phyloP scores from a whole-genome alignment of 1,284 basidiomycete genomes.

The Puccinia novopanici region DNA sequence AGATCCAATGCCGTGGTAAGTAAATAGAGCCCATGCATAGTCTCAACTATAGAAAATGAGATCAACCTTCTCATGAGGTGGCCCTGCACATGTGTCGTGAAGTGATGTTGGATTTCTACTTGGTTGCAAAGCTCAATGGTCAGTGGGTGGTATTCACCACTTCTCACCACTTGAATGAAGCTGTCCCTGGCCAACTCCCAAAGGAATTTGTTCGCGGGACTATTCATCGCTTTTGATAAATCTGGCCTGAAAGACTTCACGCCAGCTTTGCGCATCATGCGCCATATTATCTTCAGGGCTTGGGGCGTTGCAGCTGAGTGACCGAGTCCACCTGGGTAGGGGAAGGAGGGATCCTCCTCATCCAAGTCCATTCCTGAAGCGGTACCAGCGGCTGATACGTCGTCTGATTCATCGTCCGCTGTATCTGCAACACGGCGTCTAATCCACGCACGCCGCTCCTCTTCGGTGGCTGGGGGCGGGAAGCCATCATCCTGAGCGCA shows the following conservation, averaged over 20 bases:
- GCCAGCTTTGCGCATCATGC: too few species aligned
- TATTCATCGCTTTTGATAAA: too few species aligned
- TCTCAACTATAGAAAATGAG: background rate
- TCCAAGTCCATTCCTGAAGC: background rate
- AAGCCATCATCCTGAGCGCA: background rate
- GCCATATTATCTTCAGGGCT: too few species aligned
- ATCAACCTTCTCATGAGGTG: background rate
- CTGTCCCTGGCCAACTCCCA: too few species aligned
- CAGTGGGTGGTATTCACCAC: slow-evolving; percentile 12
- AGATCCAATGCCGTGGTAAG: background rate
- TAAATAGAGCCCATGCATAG: background rate
- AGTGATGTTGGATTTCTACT: background rate
- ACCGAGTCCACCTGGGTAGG: too few species aligned
- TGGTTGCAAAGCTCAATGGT: background rate
- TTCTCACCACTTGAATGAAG: slow-evolving; percentile 6
- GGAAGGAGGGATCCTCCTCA: background rate
- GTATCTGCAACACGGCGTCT: background rate
- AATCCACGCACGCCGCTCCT: slow-evolving; percentile 5
- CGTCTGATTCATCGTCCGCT: background rate
- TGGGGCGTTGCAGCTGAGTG: too few species aligned
- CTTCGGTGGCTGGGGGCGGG: slow-evolving; percentile 11
- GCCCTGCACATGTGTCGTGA: background rate
- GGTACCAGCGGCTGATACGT: background rate
- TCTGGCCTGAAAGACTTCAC: too few species aligned
- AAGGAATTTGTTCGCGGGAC: too few species aligned